Percentiles rank a stretch among this genome's conserved stretches.
Conservation (phyloP, 2,329 filamentous ascomycete genomes). For the Botryotinia calthae region DNA sequence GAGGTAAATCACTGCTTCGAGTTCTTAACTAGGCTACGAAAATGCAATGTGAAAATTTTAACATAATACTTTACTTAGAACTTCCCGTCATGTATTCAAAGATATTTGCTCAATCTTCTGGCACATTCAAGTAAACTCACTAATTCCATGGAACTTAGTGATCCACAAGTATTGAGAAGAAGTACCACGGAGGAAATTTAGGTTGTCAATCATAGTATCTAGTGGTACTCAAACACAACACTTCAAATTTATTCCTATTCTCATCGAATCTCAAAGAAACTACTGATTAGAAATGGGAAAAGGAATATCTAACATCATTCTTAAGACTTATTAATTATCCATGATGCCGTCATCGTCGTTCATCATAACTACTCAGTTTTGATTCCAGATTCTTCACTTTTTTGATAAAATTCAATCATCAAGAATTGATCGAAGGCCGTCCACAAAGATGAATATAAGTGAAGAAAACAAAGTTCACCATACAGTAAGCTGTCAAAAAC, state of each 20-base stretch:
- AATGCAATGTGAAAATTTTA: not conserved
- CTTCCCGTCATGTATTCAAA: accelerated
- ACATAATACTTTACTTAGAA: not conserved
- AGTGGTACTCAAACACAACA: not conserved
- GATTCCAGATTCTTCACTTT: not conserved
- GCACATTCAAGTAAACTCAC: not conserved
- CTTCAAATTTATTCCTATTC: not conserved
- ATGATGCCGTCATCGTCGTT: not conserved
- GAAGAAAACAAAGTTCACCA: not conserved
- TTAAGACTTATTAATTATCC: accelerated
- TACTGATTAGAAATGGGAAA: not conserved
- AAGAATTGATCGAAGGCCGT: accelerated
- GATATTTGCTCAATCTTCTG: not conserved
- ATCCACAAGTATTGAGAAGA: not conserved
- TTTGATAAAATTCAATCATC: not conserved
- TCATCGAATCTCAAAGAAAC: not conserved
- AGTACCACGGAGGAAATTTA: not conserved
- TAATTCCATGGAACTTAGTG: not conserved
- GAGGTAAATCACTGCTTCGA: not conserved
- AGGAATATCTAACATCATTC: accelerated
- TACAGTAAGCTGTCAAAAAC: not conserved
- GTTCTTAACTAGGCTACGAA: not conserved
- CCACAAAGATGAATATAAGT: not conserved
- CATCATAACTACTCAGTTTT: not conserved
- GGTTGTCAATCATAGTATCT: not conserved